A percentile compares a stretch with the other conserved stretches of the same genome.
phyloP scores from a whole-genome alignment of 2,329 filamentous ascomycete species.

The Venturia carpophila region DNA sequence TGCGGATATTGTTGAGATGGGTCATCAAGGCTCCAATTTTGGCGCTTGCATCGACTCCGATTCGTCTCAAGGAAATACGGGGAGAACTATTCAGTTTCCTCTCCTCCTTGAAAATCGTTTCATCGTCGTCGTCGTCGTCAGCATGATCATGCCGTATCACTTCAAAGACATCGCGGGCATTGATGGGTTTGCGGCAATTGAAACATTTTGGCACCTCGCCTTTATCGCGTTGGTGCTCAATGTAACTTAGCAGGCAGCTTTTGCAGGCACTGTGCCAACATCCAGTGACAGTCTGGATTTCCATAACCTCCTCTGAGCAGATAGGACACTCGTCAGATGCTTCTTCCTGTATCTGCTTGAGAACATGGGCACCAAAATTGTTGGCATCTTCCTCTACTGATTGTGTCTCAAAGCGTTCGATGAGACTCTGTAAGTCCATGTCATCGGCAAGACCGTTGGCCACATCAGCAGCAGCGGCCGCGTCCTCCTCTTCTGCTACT shows the following conservation, averaged over 20 bases:
- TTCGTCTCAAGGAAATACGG: conserved; percentile 53
- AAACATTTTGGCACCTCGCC: conserved; percentile 75
- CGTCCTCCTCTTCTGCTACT: conserved; percentile 81
- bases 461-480: conserved; percentile 67
- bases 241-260: conserved; percentile 81
- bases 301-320: conserved; percentile 92
- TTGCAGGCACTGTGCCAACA: conserved; percentile 99
- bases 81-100: conserved; percentile 25
- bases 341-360: conserved; percentile 87
- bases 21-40: conserved; percentile 77
- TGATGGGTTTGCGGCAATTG: conserved; percentile 79
- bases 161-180: conserved; percentile 79
- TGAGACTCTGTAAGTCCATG: conserved; percentile 85
- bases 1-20: conserved; percentile 63
- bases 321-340: conserved; percentile 86
- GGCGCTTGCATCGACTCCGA: conserved; percentile 63
- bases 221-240: conserved; percentile 75
- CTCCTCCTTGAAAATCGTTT: conserved; percentile 24
- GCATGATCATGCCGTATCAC: conserved; percentile 72
- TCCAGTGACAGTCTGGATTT: conserved; percentile 75
- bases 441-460: conserved; percentile 81
- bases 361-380: conserved; percentile 74
- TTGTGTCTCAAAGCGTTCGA: conserved; percentile 71
- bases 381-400: conserved; percentile 53
- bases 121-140: conserved; percentile 34